Conservation (phyloP, 805 yeast genomes). For the Wickerhamomyces sydowiorum region DNA sequence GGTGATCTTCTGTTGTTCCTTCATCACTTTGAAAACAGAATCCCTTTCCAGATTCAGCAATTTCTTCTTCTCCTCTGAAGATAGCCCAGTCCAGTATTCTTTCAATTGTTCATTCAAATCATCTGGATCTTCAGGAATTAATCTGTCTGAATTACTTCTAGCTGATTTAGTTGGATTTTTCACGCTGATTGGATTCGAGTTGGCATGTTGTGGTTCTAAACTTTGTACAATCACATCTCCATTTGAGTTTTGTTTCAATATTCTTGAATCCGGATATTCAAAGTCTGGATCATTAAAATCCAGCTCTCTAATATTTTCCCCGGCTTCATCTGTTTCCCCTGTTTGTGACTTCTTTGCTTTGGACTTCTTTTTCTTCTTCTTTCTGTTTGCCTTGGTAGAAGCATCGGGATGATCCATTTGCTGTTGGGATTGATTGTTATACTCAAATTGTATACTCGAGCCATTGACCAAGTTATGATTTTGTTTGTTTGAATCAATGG, state of each 20-base stretch:
- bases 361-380: conserved; percentile 21
- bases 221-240: conserved; percentile 73
- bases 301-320: conserved; percentile 26
- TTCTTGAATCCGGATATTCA: conserved; percentile 69
- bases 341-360: conserved; percentile 1
- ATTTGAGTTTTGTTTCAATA: conserved; percentile 63
- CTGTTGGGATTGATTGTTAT: neutral
- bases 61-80: conserved; percentile 51
- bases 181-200: conserved; percentile 26
- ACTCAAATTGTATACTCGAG: neutral
- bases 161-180: conserved; percentile 1
- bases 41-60: conserved; percentile 64
- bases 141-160: conserved; percentile 2
- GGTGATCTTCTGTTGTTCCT: conserved; percentile 46
- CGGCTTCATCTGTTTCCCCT: conserved; percentile 12
- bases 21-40: conserved; percentile 60
- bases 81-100: conserved; percentile 58
- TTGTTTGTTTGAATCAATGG: neutral
- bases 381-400: conserved; percentile 27
- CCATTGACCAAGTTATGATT: neutral
- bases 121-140: conserved; percentile 12
- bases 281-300: conserved; percentile 48
- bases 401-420: neutral
- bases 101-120: conserved; percentile 22
- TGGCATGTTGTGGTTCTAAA: conserved; percentile 21